Conservation (phyloP, 1,284 basidiomycete genomes). For the Termitomyces sp. region DNA sequence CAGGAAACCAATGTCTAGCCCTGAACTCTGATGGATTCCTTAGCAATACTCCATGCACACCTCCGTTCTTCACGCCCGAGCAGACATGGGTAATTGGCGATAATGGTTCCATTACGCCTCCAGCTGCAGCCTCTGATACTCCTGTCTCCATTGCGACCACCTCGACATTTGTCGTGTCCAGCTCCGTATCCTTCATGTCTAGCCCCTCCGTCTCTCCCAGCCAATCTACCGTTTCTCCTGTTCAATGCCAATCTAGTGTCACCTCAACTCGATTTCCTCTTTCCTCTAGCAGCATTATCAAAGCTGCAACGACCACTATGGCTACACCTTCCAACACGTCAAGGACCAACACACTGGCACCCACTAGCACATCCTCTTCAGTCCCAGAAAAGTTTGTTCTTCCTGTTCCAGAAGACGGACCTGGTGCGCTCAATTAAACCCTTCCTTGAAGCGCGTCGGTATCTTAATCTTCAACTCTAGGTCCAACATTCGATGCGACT, state of each 20-base stretch:
- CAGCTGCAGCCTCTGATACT: not conserved
- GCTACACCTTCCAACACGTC: not conserved
- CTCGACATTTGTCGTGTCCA: not conserved
- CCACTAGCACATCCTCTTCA: not conserved
- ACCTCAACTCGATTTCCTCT: not conserved
- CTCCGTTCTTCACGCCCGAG: conserved; percentile 21
- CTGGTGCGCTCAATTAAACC: conserved; percentile 13
- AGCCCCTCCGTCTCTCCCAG: not conserved
- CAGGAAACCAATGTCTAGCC: conserved; percentile 22
- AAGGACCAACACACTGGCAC: not conserved
- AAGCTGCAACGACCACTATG: not conserved
- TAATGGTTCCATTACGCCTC: not conserved
- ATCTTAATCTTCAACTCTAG: not conserved
- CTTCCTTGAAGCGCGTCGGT: not conserved
- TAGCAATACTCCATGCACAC: conserved; percentile 21
- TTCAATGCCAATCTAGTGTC: not conserved
- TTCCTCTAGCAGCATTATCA: not conserved
- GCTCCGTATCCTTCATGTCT: not conserved
- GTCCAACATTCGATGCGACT: conserved; percentile 18
- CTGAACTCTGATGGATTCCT: conserved; percentile 22
- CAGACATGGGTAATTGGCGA: conserved; percentile 21
- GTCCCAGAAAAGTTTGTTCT: conserved; percentile 17
- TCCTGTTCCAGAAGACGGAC: conserved; percentile 17
- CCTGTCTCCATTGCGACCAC: not conserved
- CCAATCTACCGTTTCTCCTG: not conserved